Percentiles rank a stretch among this genome's conserved stretches.
Conservation (phyloP, 176 grass and related monocot genomes). For the Areca catechu region DNA sequence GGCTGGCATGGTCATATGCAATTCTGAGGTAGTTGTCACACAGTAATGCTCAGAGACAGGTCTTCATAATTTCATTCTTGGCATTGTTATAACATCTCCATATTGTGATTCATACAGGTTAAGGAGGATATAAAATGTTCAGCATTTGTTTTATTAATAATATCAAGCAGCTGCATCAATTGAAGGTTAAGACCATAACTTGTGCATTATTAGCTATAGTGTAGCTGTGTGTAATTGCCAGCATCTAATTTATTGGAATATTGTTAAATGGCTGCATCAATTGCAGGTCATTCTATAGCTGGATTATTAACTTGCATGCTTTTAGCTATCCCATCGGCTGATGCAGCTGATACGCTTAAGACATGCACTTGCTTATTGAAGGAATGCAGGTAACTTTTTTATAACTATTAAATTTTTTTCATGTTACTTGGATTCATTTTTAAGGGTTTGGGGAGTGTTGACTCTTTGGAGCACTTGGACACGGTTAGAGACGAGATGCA, state of each 20-base stretch:
- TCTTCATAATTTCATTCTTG: background rate
- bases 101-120: constrained; percentile 28
- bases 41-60: background rate
- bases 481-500: too few species aligned
- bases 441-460: background rate
- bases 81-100: background rate
- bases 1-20: background rate
- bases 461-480: background rate
- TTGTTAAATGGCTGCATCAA: constrained; percentile 28
- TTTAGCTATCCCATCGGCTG: constrained; percentile 60
- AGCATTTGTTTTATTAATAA: constrained; percentile 18
- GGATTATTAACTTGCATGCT: constrained; percentile 50
- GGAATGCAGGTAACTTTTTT: constrained; percentile 72
- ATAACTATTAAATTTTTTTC: background rate
- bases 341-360: constrained; percentile 80
- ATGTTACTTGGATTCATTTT: background rate
- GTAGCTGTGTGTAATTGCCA: too few species aligned
- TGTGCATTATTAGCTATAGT: constrained; percentile 44
- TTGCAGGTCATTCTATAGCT: constrained; percentile 38
- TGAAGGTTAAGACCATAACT: constrained; percentile 38
- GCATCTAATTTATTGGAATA: too few species aligned
- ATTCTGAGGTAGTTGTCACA: background rate
- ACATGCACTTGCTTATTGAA: constrained; percentile 93
- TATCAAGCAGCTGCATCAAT: constrained; percentile 36
- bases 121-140: constrained; percentile 15